Conservation (phyloP, 192 early-diverging fungal genomes). For the Kappamyces sp. region DNA sequence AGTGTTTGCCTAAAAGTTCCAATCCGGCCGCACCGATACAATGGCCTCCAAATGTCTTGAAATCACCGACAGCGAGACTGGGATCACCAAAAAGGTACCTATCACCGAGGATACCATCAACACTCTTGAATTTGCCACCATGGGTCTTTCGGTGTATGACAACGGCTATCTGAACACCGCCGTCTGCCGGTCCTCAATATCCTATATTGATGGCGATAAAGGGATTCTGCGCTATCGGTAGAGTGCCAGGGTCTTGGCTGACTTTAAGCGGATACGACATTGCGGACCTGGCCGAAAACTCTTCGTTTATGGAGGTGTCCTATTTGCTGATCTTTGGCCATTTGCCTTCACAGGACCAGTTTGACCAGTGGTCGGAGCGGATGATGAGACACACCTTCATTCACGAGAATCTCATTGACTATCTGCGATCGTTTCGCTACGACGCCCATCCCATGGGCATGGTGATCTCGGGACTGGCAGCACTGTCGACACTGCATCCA, state of each 20-base stretch:
- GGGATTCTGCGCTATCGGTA: conserved; percentile 52
- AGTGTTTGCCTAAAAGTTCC: too few relatives aligned
- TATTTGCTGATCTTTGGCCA: conserved; percentile 29
- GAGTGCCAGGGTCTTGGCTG: background rate
- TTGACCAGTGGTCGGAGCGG: conserved; percentile 39
- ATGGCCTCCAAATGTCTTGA: too few relatives aligned
- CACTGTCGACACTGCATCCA: conserved; percentile 61
- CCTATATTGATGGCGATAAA: conserved; percentile 62
- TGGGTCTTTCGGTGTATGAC: conserved; percentile 13
- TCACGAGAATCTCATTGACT: conserved; percentile 55
- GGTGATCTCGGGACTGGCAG: conserved; percentile 53
- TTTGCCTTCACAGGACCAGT: conserved; percentile 48
- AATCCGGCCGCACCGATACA: too few relatives aligned
- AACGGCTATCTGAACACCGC: conserved; percentile 17
- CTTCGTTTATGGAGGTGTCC: conserved; percentile 51
- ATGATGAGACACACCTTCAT: conserved; percentile 57
- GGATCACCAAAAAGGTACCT: background rate
- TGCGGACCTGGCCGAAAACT: conserved; percentile 62
- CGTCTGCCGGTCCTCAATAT: conserved; percentile 55
- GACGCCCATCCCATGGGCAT: conserved; percentile 67
- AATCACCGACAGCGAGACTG: too few relatives aligned
- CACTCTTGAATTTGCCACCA: conserved; percentile 2
- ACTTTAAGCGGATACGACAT: conserved; percentile 51
- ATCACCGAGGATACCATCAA: conserved; percentile 15
- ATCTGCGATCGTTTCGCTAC: conserved; percentile 51